Percentiles rank a stretch among this genome's conserved stretches.
Conservation (phyloP, 352 stramenopile genomes). For the Elongisporangium prolatum region DNA sequence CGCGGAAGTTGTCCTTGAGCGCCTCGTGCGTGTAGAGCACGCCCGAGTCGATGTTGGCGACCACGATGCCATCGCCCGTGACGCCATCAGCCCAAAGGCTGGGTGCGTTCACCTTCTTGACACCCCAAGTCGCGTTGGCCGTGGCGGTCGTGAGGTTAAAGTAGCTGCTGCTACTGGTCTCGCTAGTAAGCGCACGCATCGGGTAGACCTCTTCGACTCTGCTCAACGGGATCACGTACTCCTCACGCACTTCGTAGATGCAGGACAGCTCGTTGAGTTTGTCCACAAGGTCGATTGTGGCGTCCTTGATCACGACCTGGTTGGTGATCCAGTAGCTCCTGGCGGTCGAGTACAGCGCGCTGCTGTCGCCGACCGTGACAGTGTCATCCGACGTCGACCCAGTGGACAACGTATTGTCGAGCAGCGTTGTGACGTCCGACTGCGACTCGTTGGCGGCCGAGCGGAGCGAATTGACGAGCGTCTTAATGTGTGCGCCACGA, state of each 20-base stretch:
- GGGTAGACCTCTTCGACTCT: background rate
- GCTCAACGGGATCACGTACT: slow-evolving; percentile 10
- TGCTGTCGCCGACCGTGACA: background rate
- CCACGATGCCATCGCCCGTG: slow-evolving; percentile 25
- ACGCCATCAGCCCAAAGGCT: slow-evolving; percentile 23
- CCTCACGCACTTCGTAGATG: slow-evolving; percentile 25
- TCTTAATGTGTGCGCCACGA: slow-evolving; percentile 8
- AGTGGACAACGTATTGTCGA: slow-evolving; percentile 6
- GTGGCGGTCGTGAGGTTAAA: slow-evolving; percentile 1
- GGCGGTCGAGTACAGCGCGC: slow-evolving; percentile 10
- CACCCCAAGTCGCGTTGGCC: slow-evolving; percentile 20
- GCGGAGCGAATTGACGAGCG: slow-evolving; percentile 6
- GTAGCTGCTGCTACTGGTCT: background rate
- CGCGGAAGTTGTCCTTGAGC: slow-evolving; percentile 27
- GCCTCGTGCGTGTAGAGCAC: slow-evolving; percentile 31
- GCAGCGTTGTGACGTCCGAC: slow-evolving; percentile 5
- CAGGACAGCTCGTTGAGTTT: slow-evolving; percentile 11
- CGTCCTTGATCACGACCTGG: slow-evolving; percentile 25
- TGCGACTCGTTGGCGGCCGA: slow-evolving; percentile 6
- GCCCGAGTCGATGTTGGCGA: slow-evolving; percentile 36
- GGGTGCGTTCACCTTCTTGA: slow-evolving; percentile 28
- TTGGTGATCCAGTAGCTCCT: slow-evolving; percentile 33
- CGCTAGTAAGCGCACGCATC: background rate
- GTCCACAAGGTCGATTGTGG: slow-evolving; percentile 13
- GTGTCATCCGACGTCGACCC: background rate